Evolutionary conservation across 306 rosid genomes (phyloP).

Genomic region (Cyclanthera cordifolia): DNA sequence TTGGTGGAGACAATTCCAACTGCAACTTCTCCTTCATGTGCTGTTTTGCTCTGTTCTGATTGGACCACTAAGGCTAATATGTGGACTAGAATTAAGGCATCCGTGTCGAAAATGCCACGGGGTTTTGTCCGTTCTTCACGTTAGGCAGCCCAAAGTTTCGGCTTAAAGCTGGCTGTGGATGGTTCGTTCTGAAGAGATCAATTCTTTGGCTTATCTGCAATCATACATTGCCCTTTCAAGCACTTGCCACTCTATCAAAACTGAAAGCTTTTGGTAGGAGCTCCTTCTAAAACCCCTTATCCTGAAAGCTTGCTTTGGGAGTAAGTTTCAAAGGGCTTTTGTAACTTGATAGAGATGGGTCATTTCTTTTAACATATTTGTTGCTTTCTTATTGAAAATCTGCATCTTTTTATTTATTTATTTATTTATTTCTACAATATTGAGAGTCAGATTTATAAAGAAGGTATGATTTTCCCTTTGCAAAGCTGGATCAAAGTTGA

Average conservation of each 20-base stretch:
- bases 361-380: background rate
- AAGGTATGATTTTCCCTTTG: background rate
- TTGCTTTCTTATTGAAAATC: no score
- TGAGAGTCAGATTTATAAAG: background rate
- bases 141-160: background rate
- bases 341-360: background rate
- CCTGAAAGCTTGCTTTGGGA: conserved; percentile 3
- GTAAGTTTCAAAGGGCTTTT: background rate
- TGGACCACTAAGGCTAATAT: conserved; percentile 16
- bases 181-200: conserved; percentile 3
- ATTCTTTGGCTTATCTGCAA: background rate
- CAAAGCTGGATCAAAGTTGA: no score
- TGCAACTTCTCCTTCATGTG: conserved; percentile 7
- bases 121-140: background rate
- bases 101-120: background rate
- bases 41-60: background rate
- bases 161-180: conserved; percentile 6
- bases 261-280: background rate
- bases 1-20: conserved; percentile 1
- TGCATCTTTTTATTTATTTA: no score
- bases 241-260: background rate
- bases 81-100: conserved; percentile 7
- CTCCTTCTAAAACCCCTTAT: conserved; percentile 5
- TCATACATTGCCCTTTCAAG: conserved; percentile 4
- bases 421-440: background rate